Evolutionary conservation across 2,329 filamentous ascomycete species (phyloP).

Genomic region (Lasiodiplodia sp.): DNA sequence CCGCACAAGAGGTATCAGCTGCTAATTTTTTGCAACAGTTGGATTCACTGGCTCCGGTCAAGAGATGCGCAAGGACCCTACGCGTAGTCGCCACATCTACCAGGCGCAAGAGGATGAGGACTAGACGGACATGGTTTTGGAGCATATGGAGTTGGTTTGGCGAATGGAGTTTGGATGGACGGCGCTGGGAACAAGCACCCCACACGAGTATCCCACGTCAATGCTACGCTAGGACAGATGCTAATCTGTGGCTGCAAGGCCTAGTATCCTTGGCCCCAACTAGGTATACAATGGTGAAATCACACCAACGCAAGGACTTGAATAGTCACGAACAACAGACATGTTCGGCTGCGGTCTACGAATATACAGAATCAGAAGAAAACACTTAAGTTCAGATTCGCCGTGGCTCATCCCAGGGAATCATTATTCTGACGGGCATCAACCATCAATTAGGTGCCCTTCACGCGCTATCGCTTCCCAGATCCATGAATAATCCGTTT

Average conservation of each 20-base stretch:
- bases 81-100: conserved; percentile 57
- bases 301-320: conserved; percentile 1
- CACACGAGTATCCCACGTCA: conserved; percentile 23
- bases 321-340: conserved; percentile 4
- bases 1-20: conserved; percentile 14
- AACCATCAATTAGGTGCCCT: conserved; percentile 13
- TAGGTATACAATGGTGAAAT: conserved; percentile 17
- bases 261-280: conserved; percentile 16
- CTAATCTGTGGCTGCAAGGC: conserved; percentile 28
- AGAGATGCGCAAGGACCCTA: conserved; percentile 91
- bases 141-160: conserved; percentile 12
- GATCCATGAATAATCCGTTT: background rate
- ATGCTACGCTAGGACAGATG: conserved; percentile 16
- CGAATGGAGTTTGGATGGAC: conserved; percentile 25
- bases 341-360: conserved; percentile 7
- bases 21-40: conserved; percentile 64
- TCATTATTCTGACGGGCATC: conserved; percentile 16
- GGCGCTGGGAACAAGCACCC: conserved; percentile 1
- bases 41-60: conserved; percentile 96
- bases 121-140: background rate
- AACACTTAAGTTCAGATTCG: conserved; percentile 1
- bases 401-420: background rate
- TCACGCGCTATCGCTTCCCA: background rate
- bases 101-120: conserved; percentile 23
- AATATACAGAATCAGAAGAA: conserved; percentile 8